These are phyloP conservation scores for Hawksworthiomyces lignivorus DNA, from an alignment of 2,329 filamentous ascomycete species.

Conservation along the genomic window DNA sequence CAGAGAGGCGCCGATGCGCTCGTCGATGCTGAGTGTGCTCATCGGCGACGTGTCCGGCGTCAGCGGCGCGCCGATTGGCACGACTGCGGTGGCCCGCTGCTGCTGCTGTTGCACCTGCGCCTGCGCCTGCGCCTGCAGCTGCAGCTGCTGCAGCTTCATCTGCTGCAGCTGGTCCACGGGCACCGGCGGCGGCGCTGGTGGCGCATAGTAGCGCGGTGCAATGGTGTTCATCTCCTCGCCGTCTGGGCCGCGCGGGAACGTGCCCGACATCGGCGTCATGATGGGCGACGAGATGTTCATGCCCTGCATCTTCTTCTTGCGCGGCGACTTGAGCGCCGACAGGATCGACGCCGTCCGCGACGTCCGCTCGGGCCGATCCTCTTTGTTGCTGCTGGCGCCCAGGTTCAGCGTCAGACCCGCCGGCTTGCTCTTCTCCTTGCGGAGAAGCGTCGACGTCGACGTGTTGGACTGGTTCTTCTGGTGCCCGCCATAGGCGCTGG, in stretches of 20 bases:
- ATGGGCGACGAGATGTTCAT: conserved; percentile 58
- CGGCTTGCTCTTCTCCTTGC: conserved; percentile 42
- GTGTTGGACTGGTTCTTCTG: conserved; percentile 16
- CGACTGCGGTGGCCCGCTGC: conserved; percentile 17
- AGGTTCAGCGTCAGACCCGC: conserved; percentile 39
- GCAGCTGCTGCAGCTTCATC: not conserved
- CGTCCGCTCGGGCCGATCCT: conserved; percentile 38
- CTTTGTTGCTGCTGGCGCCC: not conserved
- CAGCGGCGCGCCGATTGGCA: conserved; percentile 30
- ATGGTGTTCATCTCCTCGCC: conserved; percentile 51
- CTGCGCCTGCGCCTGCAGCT: not conserved
- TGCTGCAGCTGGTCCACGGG: conserved; percentile 39
- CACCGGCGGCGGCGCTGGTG: conserved; percentile 49
- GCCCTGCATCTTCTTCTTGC: conserved; percentile 44
- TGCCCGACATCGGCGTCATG: conserved; percentile 54
- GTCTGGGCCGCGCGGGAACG: conserved; percentile 44
- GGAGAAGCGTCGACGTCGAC: conserved; percentile 28
- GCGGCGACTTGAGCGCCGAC: conserved; percentile 54
- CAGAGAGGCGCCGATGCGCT: conserved; percentile 37
- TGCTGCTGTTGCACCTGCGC: conserved; percentile 16
- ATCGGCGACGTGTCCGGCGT: conserved; percentile 40
- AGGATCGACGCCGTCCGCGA: conserved; percentile 53
- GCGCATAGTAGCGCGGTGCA: conserved; percentile 50
- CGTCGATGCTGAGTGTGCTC: conserved; percentile 47
- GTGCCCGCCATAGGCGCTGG: conserved; percentile 10